Percentiles rank a stretch among this genome's conserved stretches.
These are phyloP conservation scores for Fragilariopsis cylindrus DNA, from an alignment of 108 stramenopile genomes.

Conservation along the genomic window DNA sequence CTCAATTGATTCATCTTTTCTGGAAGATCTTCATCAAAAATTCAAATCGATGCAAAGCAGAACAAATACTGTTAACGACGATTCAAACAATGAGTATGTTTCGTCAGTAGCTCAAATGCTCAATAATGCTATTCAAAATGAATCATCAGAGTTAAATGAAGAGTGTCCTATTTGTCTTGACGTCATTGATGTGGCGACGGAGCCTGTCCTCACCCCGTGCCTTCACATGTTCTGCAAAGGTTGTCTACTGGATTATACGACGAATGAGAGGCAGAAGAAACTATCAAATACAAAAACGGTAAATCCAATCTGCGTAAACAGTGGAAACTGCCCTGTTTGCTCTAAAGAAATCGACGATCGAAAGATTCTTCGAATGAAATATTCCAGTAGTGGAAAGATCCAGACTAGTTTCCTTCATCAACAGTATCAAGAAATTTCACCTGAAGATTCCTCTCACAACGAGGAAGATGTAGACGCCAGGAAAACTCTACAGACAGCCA, in stretches of 20 bases:
- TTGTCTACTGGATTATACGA: constrained; percentile 49
- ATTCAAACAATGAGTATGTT: constrained; percentile 21
- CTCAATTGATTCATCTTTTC: constrained; percentile 38
- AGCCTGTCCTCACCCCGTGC: constrained; percentile 73
- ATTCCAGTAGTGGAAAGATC: constrained; percentile 47
- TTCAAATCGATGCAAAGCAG: constrained; percentile 44
- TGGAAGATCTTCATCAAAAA: constrained; percentile 46
- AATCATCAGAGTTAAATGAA: constrained; percentile 53
- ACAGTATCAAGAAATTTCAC: background rate
- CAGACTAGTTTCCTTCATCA: constrained; percentile 35
- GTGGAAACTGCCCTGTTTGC: constrained; percentile 74
- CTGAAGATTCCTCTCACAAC: background rate
- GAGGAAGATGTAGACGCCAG: constrained; percentile 51
- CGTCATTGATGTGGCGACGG: constrained; percentile 52
- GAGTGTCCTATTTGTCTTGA: constrained; percentile 87
- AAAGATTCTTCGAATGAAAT: constrained; percentile 55
- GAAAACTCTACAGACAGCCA: constrained; percentile 57
- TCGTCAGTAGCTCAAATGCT: constrained; percentile 53
- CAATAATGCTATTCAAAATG: constrained; percentile 50
- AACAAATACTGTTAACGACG: background rate
- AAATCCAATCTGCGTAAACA: background rate
- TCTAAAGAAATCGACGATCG: constrained; percentile 47
- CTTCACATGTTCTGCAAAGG: constrained; percentile 78
- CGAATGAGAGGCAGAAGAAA: background rate
- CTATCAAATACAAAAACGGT: background rate